Base-by-base conservation (phyloP, 2,329 filamentous ascomycete species). In the Penicillium thymicola region DNA sequence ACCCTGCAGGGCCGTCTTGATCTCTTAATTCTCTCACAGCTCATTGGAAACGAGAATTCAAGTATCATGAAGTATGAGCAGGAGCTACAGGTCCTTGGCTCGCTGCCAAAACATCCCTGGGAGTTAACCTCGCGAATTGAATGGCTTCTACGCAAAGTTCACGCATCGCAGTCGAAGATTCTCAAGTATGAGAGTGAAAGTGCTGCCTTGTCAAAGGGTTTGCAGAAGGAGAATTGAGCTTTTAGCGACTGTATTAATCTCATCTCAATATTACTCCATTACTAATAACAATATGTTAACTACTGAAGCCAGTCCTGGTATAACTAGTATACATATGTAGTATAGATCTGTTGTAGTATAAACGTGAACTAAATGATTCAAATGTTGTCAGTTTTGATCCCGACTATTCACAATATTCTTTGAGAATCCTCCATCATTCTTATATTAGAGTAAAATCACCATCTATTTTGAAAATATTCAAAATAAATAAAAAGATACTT, bases 1-100 rank as follows among this genome's bases (percentile, higher is more conserved):
- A 90, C 91, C 0, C 79, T 97, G 41, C 81, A 82, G 41, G 87
- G 89, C 36, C 85, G 87, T 62, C 83, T 97, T 72, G 87, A 91
- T 67, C 77, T 95, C 11, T 83, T 84, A 1, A 79, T 92, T 18
- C 67, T 95, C 23, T 81, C 79, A 0, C 87, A 93, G 70, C 76
- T 89, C 55, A 84, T 86, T 25, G 87, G 87, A 66, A 82, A 85
- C 3, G 90, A 96, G 76, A 87, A 81, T 49, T 85, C 85, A 71
- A 86, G 75, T 10, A 90, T 97, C 58, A 86, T 88, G 40, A 90
- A 90, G 74, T 88, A 84, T 43, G 93, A 97, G 78, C 79, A 80
- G 27, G 92, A 97, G 74, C 77, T 97, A 56, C 80, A 78, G 56
- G 69, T 89, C 53, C 74, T 97, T n/a, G 90, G 84, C 0, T 80